Evolutionary conservation across 345 rosid genomes (phyloP).

Genomic region (Euphorbia tirucalli): DNA sequence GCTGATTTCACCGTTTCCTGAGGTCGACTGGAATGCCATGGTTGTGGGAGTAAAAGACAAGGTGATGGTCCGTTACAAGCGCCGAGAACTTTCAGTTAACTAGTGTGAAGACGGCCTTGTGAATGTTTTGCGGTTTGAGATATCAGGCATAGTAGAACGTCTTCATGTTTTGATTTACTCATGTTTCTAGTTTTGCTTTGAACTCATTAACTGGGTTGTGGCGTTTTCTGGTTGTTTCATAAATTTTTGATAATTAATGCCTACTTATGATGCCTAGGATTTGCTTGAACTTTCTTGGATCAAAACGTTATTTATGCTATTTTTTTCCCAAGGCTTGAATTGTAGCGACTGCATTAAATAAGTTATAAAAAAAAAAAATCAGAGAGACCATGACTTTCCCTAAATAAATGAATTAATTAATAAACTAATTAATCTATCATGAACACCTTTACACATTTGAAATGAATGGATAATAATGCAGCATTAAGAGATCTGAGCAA

Average conservation of each 20-base stretch:
- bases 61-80: constrained; percentile 90
- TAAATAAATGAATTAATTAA: no score
- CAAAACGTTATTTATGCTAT: background rate
- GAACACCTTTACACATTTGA: no score
- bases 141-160: background rate
- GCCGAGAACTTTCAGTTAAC: constrained; percentile 22
- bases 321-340: background rate
- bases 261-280: constrained; percentile 2
- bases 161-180: background rate
- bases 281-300: background rate
- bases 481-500: no score
- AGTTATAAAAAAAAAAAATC: no score
- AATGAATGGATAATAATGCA: no score
- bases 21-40: constrained; percentile 99
- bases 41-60: constrained; percentile 96
- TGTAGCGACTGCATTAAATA: no score
- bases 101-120: background rate
- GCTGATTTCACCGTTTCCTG: constrained; percentile 89
- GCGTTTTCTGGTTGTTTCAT: background rate
- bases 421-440: no score
- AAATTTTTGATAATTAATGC: background rate
- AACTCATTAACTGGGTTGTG: background rate
- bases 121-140: constrained; percentile 6
- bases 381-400: no score
- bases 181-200: constrained; percentile 7